phyloP scores from a whole-genome alignment of 1,139 yeast species.

The Geotrichum reessii region DNA sequence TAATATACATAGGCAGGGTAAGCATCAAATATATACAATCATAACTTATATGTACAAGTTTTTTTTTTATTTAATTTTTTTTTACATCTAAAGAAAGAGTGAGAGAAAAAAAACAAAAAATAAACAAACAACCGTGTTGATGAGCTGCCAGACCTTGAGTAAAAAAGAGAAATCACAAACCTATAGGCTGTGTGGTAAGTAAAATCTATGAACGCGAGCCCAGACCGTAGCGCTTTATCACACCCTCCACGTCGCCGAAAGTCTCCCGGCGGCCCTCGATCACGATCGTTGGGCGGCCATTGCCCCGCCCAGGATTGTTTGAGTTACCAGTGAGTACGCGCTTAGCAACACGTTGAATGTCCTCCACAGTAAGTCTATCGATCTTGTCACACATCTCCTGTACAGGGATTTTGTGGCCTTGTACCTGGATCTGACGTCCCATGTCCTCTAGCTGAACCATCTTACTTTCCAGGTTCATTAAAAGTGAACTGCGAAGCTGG shows the following conservation, averaged over 20 bases:
- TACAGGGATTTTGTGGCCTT: slow-evolving; percentile 71
- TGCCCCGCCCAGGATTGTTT: slow-evolving; percentile 45
- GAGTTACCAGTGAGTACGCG: slow-evolving; percentile 67
- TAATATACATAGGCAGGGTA: background rate
- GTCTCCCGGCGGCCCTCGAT: slow-evolving; percentile 82
- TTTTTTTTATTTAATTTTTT: too few species aligned
- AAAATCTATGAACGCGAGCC: slow-evolving; percentile 39
- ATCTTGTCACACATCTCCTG: slow-evolving; percentile 79
- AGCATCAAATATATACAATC: background rate
- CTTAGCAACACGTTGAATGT: slow-evolving; percentile 68
- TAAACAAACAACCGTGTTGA: background rate
- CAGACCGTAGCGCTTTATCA: slow-evolving; percentile 65
- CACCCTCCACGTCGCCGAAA: slow-evolving; percentile 76
- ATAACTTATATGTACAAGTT: background rate
- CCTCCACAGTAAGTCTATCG: slow-evolving; percentile 57
- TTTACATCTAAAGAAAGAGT: background rate
- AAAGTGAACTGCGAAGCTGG: slow-evolving; percentile 78
- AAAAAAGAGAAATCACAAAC: background rate
- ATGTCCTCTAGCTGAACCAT: slow-evolving; percentile 89
- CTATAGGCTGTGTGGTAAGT: background rate
- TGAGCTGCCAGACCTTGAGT: background rate
- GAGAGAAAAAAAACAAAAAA: background rate
- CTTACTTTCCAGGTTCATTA: slow-evolving; percentile 90
- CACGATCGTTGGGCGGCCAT: slow-evolving; percentile 72
- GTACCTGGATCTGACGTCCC: slow-evolving; percentile 90